Conservation (phyloP, 805 yeast species). For the Tetrapisispora iriomotensis region DNA sequence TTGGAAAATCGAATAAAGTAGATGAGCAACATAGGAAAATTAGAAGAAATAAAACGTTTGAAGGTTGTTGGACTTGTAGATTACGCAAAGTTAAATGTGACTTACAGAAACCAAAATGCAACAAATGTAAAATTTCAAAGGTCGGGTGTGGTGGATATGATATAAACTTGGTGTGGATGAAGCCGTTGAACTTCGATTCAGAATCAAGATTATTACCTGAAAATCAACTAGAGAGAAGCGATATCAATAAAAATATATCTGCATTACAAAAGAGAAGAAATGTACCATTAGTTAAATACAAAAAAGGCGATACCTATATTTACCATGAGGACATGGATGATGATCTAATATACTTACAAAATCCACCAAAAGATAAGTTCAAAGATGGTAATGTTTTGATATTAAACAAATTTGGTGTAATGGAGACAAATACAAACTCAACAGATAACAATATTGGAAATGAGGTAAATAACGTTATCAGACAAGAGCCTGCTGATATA, state of each 20-base stretch:
- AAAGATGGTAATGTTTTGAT: conserved; percentile 39
- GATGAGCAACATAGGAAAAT: no score
- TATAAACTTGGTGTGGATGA: conserved; percentile 67
- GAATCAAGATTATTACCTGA: no score
- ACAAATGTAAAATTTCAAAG: conserved; percentile 58
- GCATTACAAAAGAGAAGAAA: conserved; percentile 60
- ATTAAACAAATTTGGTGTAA: conserved; percentile 79
- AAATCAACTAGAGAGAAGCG: no score
- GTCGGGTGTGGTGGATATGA: conserved; percentile 74
- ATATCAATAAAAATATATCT: no score
- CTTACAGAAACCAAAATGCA: conserved; percentile 56
- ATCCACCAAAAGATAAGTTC: conserved; percentile 35
- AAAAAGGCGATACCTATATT: conserved; percentile 53
- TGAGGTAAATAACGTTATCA: conserved; percentile 9
- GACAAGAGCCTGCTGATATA: background rate
- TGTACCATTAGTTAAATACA: conserved; percentile 66
- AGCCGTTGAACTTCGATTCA: conserved; percentile 41
- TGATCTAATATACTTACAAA: conserved; percentile 42
- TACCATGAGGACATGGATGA: conserved; percentile 79
- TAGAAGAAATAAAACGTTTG: conserved; percentile 56
- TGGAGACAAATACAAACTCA: conserved; percentile 30
- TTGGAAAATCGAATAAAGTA: no score
- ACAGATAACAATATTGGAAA: conserved; percentile 9
- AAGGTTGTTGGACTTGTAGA: conserved; percentile 86
- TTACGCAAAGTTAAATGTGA: conserved; percentile 76